Base-by-base conservation (phyloP, 2,329 filamentous ascomycete genomes). In the Aspergillus sp. region DNA sequence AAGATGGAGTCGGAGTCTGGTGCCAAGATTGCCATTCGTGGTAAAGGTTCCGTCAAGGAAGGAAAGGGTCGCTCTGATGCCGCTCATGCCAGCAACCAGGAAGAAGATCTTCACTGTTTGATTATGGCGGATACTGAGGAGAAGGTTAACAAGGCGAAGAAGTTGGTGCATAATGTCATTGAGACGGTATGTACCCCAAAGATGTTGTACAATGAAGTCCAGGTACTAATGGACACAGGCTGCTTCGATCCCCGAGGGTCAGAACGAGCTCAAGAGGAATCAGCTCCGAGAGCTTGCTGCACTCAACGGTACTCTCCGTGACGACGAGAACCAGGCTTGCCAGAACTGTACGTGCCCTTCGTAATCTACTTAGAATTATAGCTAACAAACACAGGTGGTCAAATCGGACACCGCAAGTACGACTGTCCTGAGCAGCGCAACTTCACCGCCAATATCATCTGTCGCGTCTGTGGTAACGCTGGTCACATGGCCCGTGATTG, bases 91-190 rank as follows among this genome's bases (percentile, higher is more conserved):
- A 98, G 95, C 86, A 99, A 99, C 84, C 95, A 99, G 85, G 95
- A 99, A 83, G 95, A 99, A 81, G 95, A 99, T 78, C 85, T 99
- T 60, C 95, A 99, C 81, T 99, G 95, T 80, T 83, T 99, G 76
- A 98, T 99, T 81, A 99, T 99, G 95, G 95, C 95, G 73, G 95
- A 99, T 74, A 98, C 94, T 39, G 96, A 99, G 82, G 95, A 99
- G 65, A 99, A 99, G 82, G 93, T 99, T 76, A 96, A 96, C 83
- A 99, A 98, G 81, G 95, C 95, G 67, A 99, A 98, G 84, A 92
- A 96, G 80, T 81, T 98, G 63, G 97, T 99, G 65, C 94, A 99
- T 80, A 97, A 98, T 69, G 91, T 99, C 73, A 98, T 99, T 74
- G 95, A 99, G 80, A 99, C 95, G 62, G 94, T 96, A 84, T 82